Evolutionary conservation across 768 basidiomycete genomes (phyloP).

Genomic region (Xerocomellus amylosporus): DNA sequence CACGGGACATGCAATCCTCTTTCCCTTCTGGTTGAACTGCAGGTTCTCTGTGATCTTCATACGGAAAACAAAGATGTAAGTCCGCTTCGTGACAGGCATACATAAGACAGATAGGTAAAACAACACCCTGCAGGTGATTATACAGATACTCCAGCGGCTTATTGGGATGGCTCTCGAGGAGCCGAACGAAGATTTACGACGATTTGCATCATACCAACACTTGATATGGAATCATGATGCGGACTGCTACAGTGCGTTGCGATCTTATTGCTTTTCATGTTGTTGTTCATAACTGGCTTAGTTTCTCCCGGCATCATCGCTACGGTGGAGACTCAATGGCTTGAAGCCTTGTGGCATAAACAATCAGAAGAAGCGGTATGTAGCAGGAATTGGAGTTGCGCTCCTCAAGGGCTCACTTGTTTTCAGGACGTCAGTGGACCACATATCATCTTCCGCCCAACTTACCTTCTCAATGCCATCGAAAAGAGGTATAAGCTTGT

Average conservation of each 20-base stretch:
- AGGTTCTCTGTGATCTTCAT: slow-evolving; percentile 16
- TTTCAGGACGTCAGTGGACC: slow-evolving; percentile 34
- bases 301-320: slow-evolving; percentile 33
- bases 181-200: slow-evolving; percentile 37
- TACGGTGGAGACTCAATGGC: slow-evolving; percentile 46
- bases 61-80: slow-evolving; percentile 18
- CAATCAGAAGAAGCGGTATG: slow-evolving; percentile 7
- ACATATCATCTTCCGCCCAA: slow-evolving; percentile 44
- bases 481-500: slow-evolving; percentile 38
- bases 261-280: background rate
- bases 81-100: background rate
- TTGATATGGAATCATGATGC: slow-evolving; percentile 49
- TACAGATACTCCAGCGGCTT: slow-evolving; percentile 34
- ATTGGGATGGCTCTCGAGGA: slow-evolving; percentile 39
- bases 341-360: slow-evolving; percentile 48
- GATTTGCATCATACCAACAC: slow-evolving; percentile 54
- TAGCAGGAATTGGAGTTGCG: background rate
- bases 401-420: background rate
- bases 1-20: slow-evolving; percentile 12
- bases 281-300: slow-evolving; percentile 15
- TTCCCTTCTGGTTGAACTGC: slow-evolving; percentile 28
- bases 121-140: slow-evolving; percentile 10
- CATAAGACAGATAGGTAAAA: background rate
- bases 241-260: slow-evolving; percentile 38
- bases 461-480: slow-evolving; percentile 38